Evolutionary conservation across 2,329 filamentous ascomycete genomes (phyloP).

Genomic region (Trichoderma arundinaceum): DNA sequence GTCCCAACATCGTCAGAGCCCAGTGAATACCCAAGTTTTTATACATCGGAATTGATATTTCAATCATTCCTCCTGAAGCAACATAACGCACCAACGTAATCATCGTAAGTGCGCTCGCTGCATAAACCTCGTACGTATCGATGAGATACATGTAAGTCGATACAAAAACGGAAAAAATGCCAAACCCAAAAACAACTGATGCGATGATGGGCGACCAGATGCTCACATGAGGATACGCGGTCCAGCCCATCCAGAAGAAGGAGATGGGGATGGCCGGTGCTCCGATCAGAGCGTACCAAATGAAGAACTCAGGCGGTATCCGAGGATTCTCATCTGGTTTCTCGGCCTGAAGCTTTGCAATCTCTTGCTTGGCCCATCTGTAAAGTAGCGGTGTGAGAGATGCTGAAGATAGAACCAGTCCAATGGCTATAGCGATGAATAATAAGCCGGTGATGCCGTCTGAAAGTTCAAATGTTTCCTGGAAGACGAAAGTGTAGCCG

Average conservation of each 20-base stretch:
- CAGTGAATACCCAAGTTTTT: conserved; percentile 48
- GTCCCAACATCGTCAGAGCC: conserved; percentile 49
- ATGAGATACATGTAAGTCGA: conserved; percentile 26
- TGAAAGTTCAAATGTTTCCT: conserved; percentile 10
- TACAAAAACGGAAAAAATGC: conserved; percentile 20
- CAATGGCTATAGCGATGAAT: conserved; percentile 13
- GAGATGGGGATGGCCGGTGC: conserved; percentile 24
- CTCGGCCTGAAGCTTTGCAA: not conserved
- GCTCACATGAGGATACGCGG: conserved; percentile 12
- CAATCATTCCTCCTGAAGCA: conserved; percentile 48
- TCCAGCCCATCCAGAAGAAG: conserved; percentile 30
- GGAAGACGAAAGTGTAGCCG: conserved; percentile 23
- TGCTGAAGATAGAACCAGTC: not conserved
- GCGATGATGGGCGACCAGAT: conserved; percentile 24
- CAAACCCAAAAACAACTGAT: conserved; percentile 11
- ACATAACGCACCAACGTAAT: conserved; percentile 44
- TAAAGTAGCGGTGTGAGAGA: conserved; percentile 1
- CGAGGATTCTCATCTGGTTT: not conserved
- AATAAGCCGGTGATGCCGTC: conserved; percentile 18
- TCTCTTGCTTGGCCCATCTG: conserved; percentile 8
- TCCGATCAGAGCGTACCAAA: conserved; percentile 26
- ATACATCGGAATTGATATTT: conserved; percentile 49
- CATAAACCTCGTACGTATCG: conserved; percentile 18
- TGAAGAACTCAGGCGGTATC: conserved; percentile 22
- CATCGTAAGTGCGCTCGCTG: conserved; percentile 39